Base-by-base conservation (phyloP, 1,284 basidiomycete genomes). In the Fomitopsis schrenkii region DNA sequence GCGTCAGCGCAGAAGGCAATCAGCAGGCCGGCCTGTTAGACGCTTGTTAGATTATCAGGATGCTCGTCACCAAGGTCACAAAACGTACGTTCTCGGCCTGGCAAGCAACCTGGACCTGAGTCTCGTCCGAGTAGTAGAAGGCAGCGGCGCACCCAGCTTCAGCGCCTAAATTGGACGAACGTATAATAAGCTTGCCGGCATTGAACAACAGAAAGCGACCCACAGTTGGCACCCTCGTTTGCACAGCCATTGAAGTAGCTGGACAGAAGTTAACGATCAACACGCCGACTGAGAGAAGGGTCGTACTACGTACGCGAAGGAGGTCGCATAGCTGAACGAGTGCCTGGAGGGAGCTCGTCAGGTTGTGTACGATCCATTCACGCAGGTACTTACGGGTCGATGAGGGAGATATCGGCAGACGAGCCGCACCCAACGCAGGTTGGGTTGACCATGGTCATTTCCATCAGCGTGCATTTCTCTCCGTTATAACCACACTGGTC, bases 381-480 rank as follows among this genome's bases (percentile, higher is more conserved):
- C 48, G 26, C 36, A n/a, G 50, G 19, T n/a, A 66, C 79, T 66
- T 60, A 80, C 79, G 78, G 77, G 1, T 65, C 1, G 48, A 82
- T 82, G 63, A 82, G 70, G 61, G 77, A 79, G 45, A 82, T 70
- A 61, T 82, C 81, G 15, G 71, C 67, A 46, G 74, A 76, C 9
- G 79, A 79, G 7, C 80, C 80, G 62, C 75, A 71, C 1, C 80
- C 80, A 2, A 70, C 46, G 44, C 69, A 69, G 14, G 67, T 66
- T 6, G 80, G 75, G 67, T 82, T 79, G 59, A 66, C 69, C 59
- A 82, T 70, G 33, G 77, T 81, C 70, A 72, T 77, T 68, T 82
- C 80, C 35, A 82, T 9, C 35, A 78, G 66, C 3, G 73, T 64
- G 57, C 81, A 82, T 5, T 70, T 55, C 64, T 82, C 80, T 44